Conservation (phyloP, 73 alveolate species). For the Paramecium tetraurelia region DNA sequence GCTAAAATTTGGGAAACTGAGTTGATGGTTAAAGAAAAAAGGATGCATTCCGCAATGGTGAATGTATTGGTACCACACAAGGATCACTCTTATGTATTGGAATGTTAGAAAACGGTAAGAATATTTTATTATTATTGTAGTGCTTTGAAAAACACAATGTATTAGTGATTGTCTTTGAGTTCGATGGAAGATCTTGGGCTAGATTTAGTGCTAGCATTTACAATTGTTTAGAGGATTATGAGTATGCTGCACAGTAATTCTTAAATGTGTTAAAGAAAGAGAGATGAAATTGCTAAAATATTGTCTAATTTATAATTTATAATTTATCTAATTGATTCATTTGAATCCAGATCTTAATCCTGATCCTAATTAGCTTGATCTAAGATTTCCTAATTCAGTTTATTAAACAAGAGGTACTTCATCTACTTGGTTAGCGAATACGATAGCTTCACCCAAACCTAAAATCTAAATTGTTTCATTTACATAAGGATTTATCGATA, state of each 20-base stretch:
- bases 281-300: neutral
- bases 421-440: neutral
- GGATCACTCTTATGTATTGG: neutral
- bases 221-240: neutral
- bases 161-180: neutral
- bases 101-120: neutral
- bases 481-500: constrained; percentile 36
- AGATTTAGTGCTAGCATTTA: neutral
- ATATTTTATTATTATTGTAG: neutral
- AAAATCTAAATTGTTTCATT: neutral
- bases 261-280: neutral
- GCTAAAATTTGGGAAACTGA: constrained; percentile 10
- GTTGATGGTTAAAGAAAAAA: neutral
- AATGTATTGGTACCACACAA: neutral
- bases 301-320: neutral
- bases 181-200: neutral
- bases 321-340: neutral
- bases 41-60: neutral
- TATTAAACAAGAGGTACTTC: neutral
- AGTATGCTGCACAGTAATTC: neutral
- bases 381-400: neutral
- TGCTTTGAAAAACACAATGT: neutral
- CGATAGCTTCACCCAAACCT: constrained; percentile 46
- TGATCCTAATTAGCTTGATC: neutral
- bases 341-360: neutral